phyloP scores from a whole-genome alignment of 2,329 filamentous ascomycete genomes.

The Emergomyces pasteurianus region DNA sequence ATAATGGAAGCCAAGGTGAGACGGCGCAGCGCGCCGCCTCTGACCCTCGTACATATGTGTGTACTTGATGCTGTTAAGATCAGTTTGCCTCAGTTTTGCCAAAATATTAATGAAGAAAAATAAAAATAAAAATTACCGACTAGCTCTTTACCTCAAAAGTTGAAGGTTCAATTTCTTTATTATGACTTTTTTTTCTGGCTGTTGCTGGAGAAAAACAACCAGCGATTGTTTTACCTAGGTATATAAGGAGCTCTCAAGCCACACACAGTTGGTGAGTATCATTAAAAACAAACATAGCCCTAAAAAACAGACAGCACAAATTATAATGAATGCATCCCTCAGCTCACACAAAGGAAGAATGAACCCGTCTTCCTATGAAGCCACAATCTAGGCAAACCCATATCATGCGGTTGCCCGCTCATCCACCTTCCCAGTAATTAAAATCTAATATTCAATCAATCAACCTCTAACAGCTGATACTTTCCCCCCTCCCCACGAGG shows the following conservation, averaged over 20 bases:
- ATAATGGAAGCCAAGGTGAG: no score
- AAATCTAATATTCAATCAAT: conserved; percentile 12
- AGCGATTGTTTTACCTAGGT: neutral
- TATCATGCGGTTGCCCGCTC: neutral
- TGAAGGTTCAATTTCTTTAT: neutral
- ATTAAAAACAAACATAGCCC: neutral
- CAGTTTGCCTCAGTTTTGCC: neutral
- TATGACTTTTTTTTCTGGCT: neutral
- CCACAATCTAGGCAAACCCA: neutral
- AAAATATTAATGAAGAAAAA: neutral
- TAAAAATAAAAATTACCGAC: neutral
- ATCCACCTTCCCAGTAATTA: neutral
- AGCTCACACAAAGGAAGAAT: neutral
- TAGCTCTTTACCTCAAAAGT: neutral
- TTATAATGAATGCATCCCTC: neutral
- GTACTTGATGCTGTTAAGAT: neutral
- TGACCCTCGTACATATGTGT: neutral
- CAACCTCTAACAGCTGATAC: conserved; percentile 27
- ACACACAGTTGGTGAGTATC: neutral
- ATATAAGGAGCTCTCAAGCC: neutral
- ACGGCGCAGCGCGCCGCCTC: no score
- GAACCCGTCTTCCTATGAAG: no score
- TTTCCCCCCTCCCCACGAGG: conserved; percentile 23
- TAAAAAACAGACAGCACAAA: neutral
- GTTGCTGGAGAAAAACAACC: neutral